phyloP scores from a whole-genome alignment of 345 rosid species.

The Linum tenue region DNA sequence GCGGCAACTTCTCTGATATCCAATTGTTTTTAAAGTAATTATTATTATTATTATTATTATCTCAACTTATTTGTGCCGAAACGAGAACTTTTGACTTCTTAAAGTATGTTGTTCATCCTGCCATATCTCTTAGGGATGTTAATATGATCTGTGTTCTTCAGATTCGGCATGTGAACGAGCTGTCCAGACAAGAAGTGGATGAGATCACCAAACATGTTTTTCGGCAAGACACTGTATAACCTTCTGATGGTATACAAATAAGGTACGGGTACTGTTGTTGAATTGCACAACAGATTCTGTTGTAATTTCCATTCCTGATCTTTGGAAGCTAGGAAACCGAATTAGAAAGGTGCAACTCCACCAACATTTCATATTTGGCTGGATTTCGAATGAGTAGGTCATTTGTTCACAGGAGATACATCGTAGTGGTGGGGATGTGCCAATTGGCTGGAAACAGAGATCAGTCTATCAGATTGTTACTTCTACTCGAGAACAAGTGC shows the following conservation, averaged over 20 bases:
- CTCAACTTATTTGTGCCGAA: constrained; percentile 1
- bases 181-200: constrained; percentile 93
- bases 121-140: not conserved
- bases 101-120: not conserved
- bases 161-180: constrained; percentile 86
- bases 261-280: constrained; percentile 31
- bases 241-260: constrained; percentile 71
- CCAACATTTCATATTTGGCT: not conserved
- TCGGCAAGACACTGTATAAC: constrained; percentile 43
- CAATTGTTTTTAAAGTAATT: too few relatives aligned
- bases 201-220: constrained; percentile 64
- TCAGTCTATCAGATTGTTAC: constrained; percentile 59
- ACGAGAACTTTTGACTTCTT: not conserved
- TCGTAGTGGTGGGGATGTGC: constrained; percentile 94
- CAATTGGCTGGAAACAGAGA: constrained; percentile 64
- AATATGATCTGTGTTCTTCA: constrained; percentile 21
- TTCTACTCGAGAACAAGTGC: constrained; percentile 65
- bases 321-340: too few relatives aligned
- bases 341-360: too few relatives aligned
- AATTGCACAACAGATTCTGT: not conserved
- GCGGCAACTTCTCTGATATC: constrained; percentile 56
- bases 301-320: too few relatives aligned
- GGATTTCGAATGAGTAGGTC: not conserved
- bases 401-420: constrained; percentile 60
- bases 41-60: too few relatives aligned